These are phyloP conservation scores for Clonostachys byssicola DNA, from an alignment of 2,329 filamentous ascomycete species.

Conservation along the genomic window DNA sequence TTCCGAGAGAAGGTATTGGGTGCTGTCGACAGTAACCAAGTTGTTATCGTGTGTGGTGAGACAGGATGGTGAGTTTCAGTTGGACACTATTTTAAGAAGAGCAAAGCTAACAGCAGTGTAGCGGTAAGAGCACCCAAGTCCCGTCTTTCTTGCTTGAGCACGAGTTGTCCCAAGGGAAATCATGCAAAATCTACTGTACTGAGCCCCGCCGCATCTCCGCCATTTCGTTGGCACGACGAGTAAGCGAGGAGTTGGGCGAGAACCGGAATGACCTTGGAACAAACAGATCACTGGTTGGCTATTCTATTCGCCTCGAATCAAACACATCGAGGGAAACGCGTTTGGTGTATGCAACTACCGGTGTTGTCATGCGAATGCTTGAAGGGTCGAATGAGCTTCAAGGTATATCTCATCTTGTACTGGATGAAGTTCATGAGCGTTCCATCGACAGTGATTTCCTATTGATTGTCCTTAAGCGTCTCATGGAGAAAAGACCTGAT, in stretches of 20 bases:
- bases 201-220: slow-evolving; percentile 95
- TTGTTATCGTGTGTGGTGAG: slow-evolving; percentile 92
- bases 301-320: slow-evolving; percentile 88
- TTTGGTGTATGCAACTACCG: slow-evolving; percentile 82
- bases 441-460: slow-evolving; percentile 97
- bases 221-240: slow-evolving; percentile 86
- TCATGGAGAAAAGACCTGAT: slow-evolving; percentile 72
- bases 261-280: slow-evolving; percentile 78
- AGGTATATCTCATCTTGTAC: slow-evolving; percentile 87
- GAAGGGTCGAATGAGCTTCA: slow-evolving; percentile 82
- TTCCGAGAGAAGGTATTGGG: slow-evolving; percentile 76
- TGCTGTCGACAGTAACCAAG: slow-evolving; percentile 74
- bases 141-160: slow-evolving; percentile 90
- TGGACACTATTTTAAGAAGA: neutral
- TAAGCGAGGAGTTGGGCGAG: slow-evolving; percentile 93
- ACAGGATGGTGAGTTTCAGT: slow-evolving; percentile 66
- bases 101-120: slow-evolving; percentile 17
- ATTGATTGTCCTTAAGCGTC: slow-evolving; percentile 82
- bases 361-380: slow-evolving; percentile 97
- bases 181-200: slow-evolving; percentile 92
- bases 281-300: slow-evolving; percentile 79
- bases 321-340: slow-evolving; percentile 79
- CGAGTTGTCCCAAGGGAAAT: slow-evolving; percentile 72
- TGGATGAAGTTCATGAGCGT: slow-evolving; percentile 97
- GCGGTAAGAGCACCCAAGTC: slow-evolving; percentile 96